Conservation (phyloP, 805 yeast species). For the Vanderwaltozyma yarrowii region DNA sequence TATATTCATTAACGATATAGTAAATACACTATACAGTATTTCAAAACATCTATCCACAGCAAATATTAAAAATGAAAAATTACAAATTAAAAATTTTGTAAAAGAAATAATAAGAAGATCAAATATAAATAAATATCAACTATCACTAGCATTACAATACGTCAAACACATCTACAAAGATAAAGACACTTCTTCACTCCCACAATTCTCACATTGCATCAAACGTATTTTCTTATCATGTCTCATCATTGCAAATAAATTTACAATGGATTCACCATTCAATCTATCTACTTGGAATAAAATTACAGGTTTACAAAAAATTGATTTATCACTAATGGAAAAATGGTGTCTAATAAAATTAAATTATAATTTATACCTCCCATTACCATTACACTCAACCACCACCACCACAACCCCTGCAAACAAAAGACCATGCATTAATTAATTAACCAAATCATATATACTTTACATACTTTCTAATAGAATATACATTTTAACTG, state of each 20-base stretch:
- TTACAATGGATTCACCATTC: conserved; percentile 10
- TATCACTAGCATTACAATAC: not conserved
- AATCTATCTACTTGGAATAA: conserved; percentile 12
- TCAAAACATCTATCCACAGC: conserved; percentile 3
- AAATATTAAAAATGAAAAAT: conserved; percentile 9
- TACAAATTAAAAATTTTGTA: conserved; percentile 3
- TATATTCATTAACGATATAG: not conserved
- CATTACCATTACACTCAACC: not conserved
- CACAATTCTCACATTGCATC: conserved; percentile 11
- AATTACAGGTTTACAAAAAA: conserved; percentile 8
- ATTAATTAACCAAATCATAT: no score
- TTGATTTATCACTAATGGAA: conserved; percentile 11
- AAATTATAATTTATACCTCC: conserved; percentile 10
- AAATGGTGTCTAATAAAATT: conserved; percentile 14
- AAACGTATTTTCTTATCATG: conserved; percentile 10
- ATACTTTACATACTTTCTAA: no score
- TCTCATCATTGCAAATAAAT: conserved; percentile 12
- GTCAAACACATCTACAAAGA: not conserved
- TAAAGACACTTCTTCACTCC: not conserved
- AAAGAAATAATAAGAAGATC: conserved; percentile 11
- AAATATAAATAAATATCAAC: not conserved
- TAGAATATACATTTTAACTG: not conserved
- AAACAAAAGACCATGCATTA: not conserved
- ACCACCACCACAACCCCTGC: no score
- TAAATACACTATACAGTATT: not conserved